Base-by-base conservation (phyloP, 495 filamentous ascomycete genomes). In the Penicillium canariense region DNA sequence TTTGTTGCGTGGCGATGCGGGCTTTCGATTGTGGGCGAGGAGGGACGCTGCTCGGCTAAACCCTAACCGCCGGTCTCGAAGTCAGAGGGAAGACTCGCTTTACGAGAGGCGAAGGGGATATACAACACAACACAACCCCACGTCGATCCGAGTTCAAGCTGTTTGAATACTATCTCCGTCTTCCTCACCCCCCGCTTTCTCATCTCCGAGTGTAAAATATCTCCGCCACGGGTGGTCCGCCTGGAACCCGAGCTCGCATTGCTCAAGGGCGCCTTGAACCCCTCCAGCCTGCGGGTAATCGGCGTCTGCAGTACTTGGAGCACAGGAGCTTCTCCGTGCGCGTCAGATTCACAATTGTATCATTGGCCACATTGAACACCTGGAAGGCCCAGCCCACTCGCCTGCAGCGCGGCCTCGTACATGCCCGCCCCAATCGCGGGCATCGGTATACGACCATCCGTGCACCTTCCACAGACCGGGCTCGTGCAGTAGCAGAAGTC, bases 371-470 rank as follows among this genome's bases (percentile, higher is more conserved):
- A 63, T 84, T 85, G 65, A 85, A 83, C 0, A 83, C 63, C 56
- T 84, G 79, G 46, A 80, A 84, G n/a, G 1, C 80, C 81, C 27
- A 84, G 54, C n/a, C 76, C 79, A 53, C 61, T 63, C 18, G 45
- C 60, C 50, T 32, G 28, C 35, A 67, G 23, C 5, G 30, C 57
- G 0, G 58, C 55, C 43, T 59, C 52, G 20, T 58, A 65, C 55
- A 68, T 67, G n/a, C 58, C 80, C 73, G 1, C 78, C 83, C 14
- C 85, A 57, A 61, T 84, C 82, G 5, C 81, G 68, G 0, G 80
- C 79, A 69, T 84, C 82, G 44, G 81, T 75, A 58, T 86, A 84
- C 15, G 68, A 71, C 81, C 82, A 84, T 0, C 77, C 82, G 62
- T 84, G 81, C 12, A 80, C 65, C 60, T 81, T 82, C 63, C 82